These are phyloP conservation scores for Pyrus bretschneideri DNA, from an alignment of 306 rosid genomes.

Conservation along the genomic window DNA sequence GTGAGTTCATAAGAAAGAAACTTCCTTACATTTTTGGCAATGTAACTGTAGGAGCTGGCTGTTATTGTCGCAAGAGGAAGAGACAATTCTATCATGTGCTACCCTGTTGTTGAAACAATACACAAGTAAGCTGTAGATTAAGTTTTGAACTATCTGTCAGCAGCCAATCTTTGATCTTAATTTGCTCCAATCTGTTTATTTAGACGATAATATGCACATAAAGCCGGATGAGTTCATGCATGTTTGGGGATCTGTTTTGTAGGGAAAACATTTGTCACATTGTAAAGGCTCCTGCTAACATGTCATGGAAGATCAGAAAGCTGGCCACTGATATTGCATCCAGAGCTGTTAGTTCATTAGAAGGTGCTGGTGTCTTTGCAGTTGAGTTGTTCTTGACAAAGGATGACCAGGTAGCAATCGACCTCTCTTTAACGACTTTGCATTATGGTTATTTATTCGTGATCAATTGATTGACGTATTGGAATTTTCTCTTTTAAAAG, in stretches of 20 bases:
- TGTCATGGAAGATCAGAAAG: slow-evolving; percentile 56
- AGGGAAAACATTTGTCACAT: slow-evolving; percentile 90
- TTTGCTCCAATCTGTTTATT: no score
- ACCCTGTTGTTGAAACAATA: slow-evolving; percentile 88
- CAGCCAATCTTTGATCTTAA: neutral
- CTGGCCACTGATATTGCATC: slow-evolving; percentile 69
- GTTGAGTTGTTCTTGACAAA: slow-evolving; percentile 78
- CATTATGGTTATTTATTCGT: neutral
- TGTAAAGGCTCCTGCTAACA: slow-evolving; percentile 76
- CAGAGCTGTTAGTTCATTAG: slow-evolving; percentile 76
- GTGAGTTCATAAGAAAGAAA: neutral
- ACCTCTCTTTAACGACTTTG: slow-evolving; percentile 9
- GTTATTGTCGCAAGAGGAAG: slow-evolving; percentile 85
- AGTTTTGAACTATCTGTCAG: neutral
- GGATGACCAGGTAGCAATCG: slow-evolving; percentile 60
- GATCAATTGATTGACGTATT: neutral
- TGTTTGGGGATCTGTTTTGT: slow-evolving; percentile 22
- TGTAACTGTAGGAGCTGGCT: slow-evolving; percentile 65
- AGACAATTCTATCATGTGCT: slow-evolving; percentile 67
- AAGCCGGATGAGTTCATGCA: slow-evolving; percentile 10
- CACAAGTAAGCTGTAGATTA: slow-evolving; percentile 60
- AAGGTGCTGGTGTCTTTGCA: slow-evolving; percentile 97
- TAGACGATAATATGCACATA: neutral
- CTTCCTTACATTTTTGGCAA: neutral
- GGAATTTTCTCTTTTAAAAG: no score